Evolutionary conservation across 2,329 filamentous ascomycete genomes (phyloP), one percentile per base, ranked within the genome.

Genomic region (Geosmithia morbida): DNA sequence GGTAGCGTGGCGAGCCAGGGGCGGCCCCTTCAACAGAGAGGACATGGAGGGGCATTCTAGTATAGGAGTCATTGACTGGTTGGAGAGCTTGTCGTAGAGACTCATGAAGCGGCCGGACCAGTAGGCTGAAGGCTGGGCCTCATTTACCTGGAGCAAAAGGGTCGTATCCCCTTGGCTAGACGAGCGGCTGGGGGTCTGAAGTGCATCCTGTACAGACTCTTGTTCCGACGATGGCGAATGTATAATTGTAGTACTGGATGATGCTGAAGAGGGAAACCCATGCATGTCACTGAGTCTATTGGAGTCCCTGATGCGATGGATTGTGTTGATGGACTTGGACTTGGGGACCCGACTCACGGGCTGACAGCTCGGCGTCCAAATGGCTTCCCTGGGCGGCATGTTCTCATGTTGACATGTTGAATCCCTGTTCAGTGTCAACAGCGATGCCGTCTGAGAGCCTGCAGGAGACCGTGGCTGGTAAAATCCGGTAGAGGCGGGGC

Each of bases 91-190:
- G 59, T 83, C 78, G 46, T 73, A 66, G 1, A 81, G 59, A 2
- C 74, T 62, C 46, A 70, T 62, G 56, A 82, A 81, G 40, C 80
- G 74, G 17, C 80, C 80, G 11, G 69, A 65, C 80, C 80, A 84
- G 58, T 80, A 83, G 2, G 66, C 59, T 2, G 69, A 67, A 6
- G 68, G 61, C 53, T 74, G 69, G 2, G 71, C 66, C 0, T 56
- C 61, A 11, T 37, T 11, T 7, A 37, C 33, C 33, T 37, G 11
- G 3, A 37, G 33, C 11, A 37, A 11, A 37, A 26, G 22, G 8
- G 22, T 5, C 22, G 22, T 5, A 26, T 26, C 22, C 22, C 8
- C 22, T 26, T 26, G 22, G 22, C 33, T 16, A 3, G 33, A 37
- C 5, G 10, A 3, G 33, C 14, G 10, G 33, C 10, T 37, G 3